Base-by-base conservation (phyloP, 2,329 filamentous ascomycete species). In the Sporothrix schenckii region DNA sequence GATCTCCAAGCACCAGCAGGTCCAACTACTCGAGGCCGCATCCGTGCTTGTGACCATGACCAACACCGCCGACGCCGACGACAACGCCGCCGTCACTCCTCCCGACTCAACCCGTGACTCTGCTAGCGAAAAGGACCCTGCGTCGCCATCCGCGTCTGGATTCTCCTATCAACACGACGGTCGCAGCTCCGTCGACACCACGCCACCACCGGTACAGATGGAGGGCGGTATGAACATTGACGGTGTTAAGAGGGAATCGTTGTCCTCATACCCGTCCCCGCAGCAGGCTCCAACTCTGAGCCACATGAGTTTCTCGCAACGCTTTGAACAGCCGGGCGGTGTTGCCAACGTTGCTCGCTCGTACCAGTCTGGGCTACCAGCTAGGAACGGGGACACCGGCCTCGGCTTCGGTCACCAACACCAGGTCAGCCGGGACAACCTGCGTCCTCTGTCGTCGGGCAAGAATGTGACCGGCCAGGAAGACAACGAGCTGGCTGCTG, bases 1-100 rank as follows among this genome's bases (percentile, higher is more conserved):
- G 79, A 98, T 99, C 77, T 98, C 94, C 76, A 99, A 99, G 86
- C 95, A 99, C 81, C 95, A 99, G 82, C 95, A 99, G 84, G 95
- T 99, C 68, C 95, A 99, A 81, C 87, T 99, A 72, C 87, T 99
- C 72, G 95, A 99, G 82, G 95, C 95, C 53, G 95, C 95, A 52
- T 97, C 93, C n/a, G 95, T 98, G 68, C 85, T 99, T 74, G 91
- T 98, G 71, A 90, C 89, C 77, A 98, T 99, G 94, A 97, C 89
- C 78, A 53, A 69, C 39, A n/a, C 69, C 0, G 41, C 61, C 13
- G 50, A 49, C 7, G 81, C 79, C 75, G 79, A 79, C 13, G 66
- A 69, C 13, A 53, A 67, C n/a, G 50, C 34, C n/a, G 69, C 60
- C 6, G 68, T 54, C 24, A 89, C 88, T 4, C 86, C 89, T 60